These are phyloP conservation scores for Saturnispora ahearnii DNA, from an alignment of 805 yeast genomes.

Conservation along the genomic window DNA sequence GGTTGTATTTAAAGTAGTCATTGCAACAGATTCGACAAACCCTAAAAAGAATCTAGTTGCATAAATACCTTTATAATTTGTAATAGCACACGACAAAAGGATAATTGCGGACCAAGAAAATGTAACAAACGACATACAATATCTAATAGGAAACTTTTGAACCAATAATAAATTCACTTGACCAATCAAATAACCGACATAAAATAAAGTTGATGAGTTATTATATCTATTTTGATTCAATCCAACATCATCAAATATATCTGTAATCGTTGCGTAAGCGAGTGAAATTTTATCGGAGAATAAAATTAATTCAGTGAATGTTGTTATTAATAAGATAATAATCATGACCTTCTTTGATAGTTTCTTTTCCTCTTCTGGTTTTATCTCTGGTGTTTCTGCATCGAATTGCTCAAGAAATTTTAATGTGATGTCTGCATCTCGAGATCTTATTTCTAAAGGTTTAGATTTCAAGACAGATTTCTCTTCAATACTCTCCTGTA, in stretches of 20 bases:
- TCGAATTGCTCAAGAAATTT: conserved; percentile 19
- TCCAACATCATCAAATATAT: conserved; percentile 38
- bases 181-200: conserved; percentile 42
- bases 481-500: background rate
- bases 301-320: conserved; percentile 20
- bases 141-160: conserved; percentile 36
- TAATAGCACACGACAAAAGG: conserved; percentile 38
- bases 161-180: conserved; percentile 35
- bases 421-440: conserved; percentile 25
- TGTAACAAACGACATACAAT: conserved; percentile 30
- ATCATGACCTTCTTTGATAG: conserved; percentile 16
- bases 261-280: conserved; percentile 34
- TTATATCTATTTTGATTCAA: conserved; percentile 36
- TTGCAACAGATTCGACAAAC: conserved; percentile 37
- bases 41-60: conserved; percentile 45
- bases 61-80: conserved; percentile 37
- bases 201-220: conserved; percentile 43
- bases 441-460: conserved; percentile 6
- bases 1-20: conserved; percentile 38
- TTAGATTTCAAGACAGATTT: background rate
- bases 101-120: conserved; percentile 38
- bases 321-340: conserved; percentile 20
- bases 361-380: conserved; percentile 16
- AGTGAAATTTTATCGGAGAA: conserved; percentile 37
- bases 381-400: conserved; percentile 16